Percentiles rank a stretch among this genome's conserved stretches.
phyloP scores from a whole-genome alignment of 163 green algal species.

The Scenedesmus sp. region DNA sequence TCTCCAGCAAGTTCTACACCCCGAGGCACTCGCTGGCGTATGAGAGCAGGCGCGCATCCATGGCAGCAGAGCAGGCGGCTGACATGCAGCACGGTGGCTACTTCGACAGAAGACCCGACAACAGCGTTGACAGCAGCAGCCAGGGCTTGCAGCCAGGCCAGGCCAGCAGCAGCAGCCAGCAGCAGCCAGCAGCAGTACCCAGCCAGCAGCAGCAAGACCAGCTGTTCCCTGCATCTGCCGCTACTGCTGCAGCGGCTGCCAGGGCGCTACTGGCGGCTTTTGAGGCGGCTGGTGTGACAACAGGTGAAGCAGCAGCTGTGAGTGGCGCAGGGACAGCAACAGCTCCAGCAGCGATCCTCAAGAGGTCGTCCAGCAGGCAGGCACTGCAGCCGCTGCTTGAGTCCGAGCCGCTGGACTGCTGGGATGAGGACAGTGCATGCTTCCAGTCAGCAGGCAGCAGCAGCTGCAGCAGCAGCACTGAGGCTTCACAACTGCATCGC shows the following conservation, averaged over 20 bases:
- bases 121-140: background rate
- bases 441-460: background rate
- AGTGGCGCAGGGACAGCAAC: background rate
- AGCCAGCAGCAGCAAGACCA: background rate
- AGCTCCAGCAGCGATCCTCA: background rate
- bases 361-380: background rate
- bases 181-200: background rate
- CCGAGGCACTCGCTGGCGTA: constrained; percentile 14
- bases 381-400: background rate
- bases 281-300: background rate
- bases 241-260: background rate
- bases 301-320: background rate
- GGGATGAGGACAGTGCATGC: background rate
- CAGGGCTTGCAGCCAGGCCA: too few species aligned
- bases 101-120: background rate
- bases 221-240: background rate
- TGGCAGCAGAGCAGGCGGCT: constrained; percentile 10
- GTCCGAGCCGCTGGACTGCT: background rate
- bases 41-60: constrained; percentile 2
- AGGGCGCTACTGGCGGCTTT: background rate
- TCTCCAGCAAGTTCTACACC: constrained; percentile 26
- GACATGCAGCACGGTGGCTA: background rate
- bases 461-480: background rate
- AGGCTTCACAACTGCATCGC: background rate
- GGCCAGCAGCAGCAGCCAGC: background rate